Base-by-base conservation (phyloP, 2,329 filamentous ascomycete species). In the Phaeosphaeria sp. region DNA sequence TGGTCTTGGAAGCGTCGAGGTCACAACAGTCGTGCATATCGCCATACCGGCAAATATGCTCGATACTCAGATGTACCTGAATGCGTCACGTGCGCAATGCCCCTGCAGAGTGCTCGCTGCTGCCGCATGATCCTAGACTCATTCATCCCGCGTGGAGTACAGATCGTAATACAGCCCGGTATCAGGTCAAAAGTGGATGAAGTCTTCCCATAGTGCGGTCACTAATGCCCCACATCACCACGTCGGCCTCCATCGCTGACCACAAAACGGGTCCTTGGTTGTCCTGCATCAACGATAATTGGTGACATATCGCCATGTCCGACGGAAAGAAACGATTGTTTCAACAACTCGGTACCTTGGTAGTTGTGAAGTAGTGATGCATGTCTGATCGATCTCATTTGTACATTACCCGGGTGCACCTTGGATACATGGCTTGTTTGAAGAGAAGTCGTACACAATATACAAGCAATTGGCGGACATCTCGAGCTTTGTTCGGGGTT, bases 1-100 rank as follows among this genome's bases (percentile, higher is more conserved):
- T 27, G n/a, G 43, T n/a, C 45, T 47, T 57, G 46, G 45, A n/a
- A 50, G 49, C 50, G 40, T 24, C 20, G 46, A 44, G 47, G 36
- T 43, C 18, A 47, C 51, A 54, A 27, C 11, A 40, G 49, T 9
- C 11, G 18, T 33, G 36, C 18, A 30, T 56, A 60, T 56, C 44
- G 50, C 48, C 49, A 18, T 24, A 54, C 20, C 6, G 21, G 36
- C 21, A 30, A n/a, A 33, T 56, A 13, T 24, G 7, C 11, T n/a
- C 11, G 21, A 13, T 36, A 36, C 30, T 13, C 11, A 13, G 9
- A 27, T n/a, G n/a, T 33, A 20, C 27, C 24, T n/a, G 21, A 6
- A 17, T 6, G 13, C 3, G 47, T 51, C 51, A 54, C 30, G 56
- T 54, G 40, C 21, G 42, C 25, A 20, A 21, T 42, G 21, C n/a